Percentiles rank a stretch among this genome's conserved stretches.
Evolutionary conservation across 2,329 filamentous ascomycete species (phyloP).

Genomic region (Phialocephala subalpina): DNA sequence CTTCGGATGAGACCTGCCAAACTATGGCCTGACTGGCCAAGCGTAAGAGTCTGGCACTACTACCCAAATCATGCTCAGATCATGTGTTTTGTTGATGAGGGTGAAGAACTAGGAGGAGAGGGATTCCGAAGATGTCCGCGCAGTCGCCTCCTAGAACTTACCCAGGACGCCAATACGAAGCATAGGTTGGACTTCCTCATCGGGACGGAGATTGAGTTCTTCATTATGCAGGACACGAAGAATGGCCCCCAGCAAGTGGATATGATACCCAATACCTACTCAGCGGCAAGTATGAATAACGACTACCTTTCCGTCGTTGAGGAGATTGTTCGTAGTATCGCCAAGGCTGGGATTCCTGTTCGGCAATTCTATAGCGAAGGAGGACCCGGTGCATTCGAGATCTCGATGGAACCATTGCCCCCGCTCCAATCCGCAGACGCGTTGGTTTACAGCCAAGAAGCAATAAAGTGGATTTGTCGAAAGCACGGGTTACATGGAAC

Average conservation of each 20-base stretch:
- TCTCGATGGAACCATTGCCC: conserved; percentile 68
- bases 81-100: conserved; percentile 72
- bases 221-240: conserved; percentile 66
- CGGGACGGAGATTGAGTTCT: conserved; percentile 83
- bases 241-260: conserved; percentile 43
- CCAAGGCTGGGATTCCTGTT: conserved; percentile 63
- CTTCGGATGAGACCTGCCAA: conserved; percentile 69
- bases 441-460: conserved; percentile 73
- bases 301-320: conserved; percentile 66
- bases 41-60: conserved; percentile 63
- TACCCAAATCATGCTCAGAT: conserved; percentile 64
- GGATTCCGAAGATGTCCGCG: conserved; percentile 67
- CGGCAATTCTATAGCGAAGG: conserved; percentile 78
- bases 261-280: conserved; percentile 54
- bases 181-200: conserved; percentile 66
- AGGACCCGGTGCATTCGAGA: conserved; percentile 77
- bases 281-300: conserved; percentile 70
- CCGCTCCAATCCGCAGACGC: conserved; percentile 75
- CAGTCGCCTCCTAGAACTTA: conserved; percentile 62
- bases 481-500: conserved; percentile 71
- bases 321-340: conserved; percentile 68
- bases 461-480: conserved; percentile 70
- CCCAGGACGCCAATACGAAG: conserved; percentile 55
- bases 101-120: conserved; percentile 56
- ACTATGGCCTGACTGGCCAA: conserved; percentile 66